phyloP scores from a whole-genome alignment of 257 asterid species.

The Dorcoceras hygrometricum region DNA sequence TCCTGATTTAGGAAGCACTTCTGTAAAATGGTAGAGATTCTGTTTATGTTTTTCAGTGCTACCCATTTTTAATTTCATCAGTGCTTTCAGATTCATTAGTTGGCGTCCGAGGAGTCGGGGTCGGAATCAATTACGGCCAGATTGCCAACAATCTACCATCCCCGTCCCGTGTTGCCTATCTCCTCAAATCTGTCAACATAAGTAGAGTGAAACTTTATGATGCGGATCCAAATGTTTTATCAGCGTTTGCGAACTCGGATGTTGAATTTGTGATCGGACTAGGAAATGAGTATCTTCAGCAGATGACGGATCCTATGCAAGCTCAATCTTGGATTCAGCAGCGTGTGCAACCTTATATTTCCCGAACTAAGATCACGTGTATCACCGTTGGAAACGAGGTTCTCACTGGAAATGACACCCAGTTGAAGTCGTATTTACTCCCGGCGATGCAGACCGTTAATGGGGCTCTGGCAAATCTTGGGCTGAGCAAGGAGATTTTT shows the following conservation, averaged over 20 bases:
- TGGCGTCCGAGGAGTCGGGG: constrained; percentile 39
- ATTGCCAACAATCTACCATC: constrained; percentile 86
- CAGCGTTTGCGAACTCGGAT: constrained; percentile 64
- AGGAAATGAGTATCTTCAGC: constrained; percentile 69
- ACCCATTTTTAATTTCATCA: not conserved
- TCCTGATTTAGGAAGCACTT: not conserved
- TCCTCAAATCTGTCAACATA: constrained; percentile 67
- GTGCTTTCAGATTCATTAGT: constrained; percentile 41
- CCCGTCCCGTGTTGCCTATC: constrained; percentile 63
- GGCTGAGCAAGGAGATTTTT: constrained; percentile 49
- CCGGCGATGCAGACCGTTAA: constrained; percentile 80
- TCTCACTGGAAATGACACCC: constrained; percentile 60
- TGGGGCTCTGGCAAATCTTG: constrained; percentile 54
- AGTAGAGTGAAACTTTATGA: constrained; percentile 86
- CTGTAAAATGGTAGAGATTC: not conserved
- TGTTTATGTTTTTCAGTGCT: not conserved
- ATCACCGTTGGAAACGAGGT: constrained; percentile 85
- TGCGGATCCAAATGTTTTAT: constrained; percentile 67
- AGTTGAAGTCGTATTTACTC: constrained; percentile 51
- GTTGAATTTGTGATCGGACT: constrained; percentile 77
- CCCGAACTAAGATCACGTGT: constrained; percentile 69
- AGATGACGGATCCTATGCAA: constrained; percentile 60
- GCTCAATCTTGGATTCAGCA: constrained; percentile 84
- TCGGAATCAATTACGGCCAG: constrained; percentile 97
- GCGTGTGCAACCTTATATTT: constrained; percentile 58